These are phyloP conservation scores for Heliosperma pusillum DNA, from an alignment of 148 eudicot genomes.

Conservation along the genomic window DNA sequence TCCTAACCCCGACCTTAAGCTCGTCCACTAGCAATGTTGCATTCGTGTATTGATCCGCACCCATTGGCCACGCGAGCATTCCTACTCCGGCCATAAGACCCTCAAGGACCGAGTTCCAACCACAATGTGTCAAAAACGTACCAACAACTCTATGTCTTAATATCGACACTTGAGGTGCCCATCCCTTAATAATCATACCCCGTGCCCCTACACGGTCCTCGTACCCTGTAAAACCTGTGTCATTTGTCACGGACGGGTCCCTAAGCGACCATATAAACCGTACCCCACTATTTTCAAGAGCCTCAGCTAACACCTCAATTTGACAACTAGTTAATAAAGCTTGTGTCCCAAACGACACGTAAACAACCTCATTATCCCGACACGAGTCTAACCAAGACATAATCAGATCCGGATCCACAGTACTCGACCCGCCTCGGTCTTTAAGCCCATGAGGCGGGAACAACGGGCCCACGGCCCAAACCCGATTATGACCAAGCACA, in stretches of 20 bases:
- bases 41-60: conserved; percentile 42
- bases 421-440: conserved; percentile 28
- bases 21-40: conserved; percentile 37
- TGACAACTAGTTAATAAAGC: conserved; percentile 19
- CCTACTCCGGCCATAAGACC: conserved; percentile 39
- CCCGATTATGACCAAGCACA: conserved; percentile 25
- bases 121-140: conserved; percentile 54
- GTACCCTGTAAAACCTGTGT: background rate
- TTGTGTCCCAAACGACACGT: conserved; percentile 40
- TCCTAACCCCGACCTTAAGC: conserved; percentile 26
- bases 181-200: conserved; percentile 39
- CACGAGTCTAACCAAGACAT: conserved; percentile 45
- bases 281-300: conserved; percentile 26
- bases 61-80: conserved; percentile 46
- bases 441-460: conserved; percentile 11
- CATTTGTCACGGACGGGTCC: background rate
- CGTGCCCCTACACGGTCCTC: conserved; percentile 26
- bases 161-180: conserved; percentile 56
- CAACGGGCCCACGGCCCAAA: conserved; percentile 45
- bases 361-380: conserved; percentile 32
- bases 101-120: conserved; percentile 56
- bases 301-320: conserved; percentile 27
- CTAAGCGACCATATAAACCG: conserved; percentile 31
- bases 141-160: conserved; percentile 41
- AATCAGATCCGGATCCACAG: conserved; percentile 19